These are phyloP conservation scores for Pseudogymnoascus sp. DNA, from an alignment of 2,329 filamentous ascomycete genomes.

Conservation along the genomic window DNA sequence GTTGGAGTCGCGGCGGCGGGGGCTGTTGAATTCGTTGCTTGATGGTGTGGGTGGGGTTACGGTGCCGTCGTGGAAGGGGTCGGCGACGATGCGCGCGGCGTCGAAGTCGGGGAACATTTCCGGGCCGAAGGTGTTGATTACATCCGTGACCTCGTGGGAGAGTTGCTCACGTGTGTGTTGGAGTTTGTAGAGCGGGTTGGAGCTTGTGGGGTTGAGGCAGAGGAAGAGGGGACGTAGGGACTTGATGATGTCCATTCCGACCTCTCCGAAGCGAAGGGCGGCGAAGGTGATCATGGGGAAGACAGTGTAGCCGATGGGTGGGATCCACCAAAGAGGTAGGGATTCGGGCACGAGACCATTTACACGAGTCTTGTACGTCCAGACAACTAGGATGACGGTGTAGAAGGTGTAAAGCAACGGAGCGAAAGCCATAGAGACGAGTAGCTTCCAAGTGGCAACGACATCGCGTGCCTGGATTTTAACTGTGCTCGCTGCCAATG, in stretches of 20 bases:
- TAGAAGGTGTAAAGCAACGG: constrained; percentile 78
- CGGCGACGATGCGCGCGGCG: constrained; percentile 58
- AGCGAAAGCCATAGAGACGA: constrained; percentile 77
- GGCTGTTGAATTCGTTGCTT: constrained; percentile 15
- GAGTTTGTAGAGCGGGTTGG: constrained; percentile 74
- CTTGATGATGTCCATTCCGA: constrained; percentile 98
- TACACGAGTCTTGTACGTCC: constrained; percentile 72
- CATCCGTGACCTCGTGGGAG: constrained; percentile 72
- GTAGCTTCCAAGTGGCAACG: constrained; percentile 88
- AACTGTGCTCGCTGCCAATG: constrained; percentile 75
- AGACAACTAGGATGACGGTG: constrained; percentile 63
- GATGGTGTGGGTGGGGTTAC: constrained; percentile 21
- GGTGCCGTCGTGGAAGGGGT: constrained; percentile 33
- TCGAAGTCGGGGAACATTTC: constrained; percentile 98
- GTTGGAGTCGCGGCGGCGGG: constrained; percentile 41
- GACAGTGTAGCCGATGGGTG: constrained; percentile 65
- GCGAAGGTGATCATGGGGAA: constrained; percentile 89
- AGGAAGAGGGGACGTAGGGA: constrained; percentile 81
- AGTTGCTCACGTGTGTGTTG: constrained; percentile 64
- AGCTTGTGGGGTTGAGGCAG: constrained; percentile 74
- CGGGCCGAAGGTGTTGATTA: constrained; percentile 91
- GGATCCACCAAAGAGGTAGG: constrained; percentile 71
- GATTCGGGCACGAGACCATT: constrained; percentile 74
- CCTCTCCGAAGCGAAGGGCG: constrained; percentile 86
- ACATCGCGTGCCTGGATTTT: constrained; percentile 85